Base-by-base conservation (phyloP, 2,329 filamentous ascomycete species). In the Fusarium illudens region DNA sequence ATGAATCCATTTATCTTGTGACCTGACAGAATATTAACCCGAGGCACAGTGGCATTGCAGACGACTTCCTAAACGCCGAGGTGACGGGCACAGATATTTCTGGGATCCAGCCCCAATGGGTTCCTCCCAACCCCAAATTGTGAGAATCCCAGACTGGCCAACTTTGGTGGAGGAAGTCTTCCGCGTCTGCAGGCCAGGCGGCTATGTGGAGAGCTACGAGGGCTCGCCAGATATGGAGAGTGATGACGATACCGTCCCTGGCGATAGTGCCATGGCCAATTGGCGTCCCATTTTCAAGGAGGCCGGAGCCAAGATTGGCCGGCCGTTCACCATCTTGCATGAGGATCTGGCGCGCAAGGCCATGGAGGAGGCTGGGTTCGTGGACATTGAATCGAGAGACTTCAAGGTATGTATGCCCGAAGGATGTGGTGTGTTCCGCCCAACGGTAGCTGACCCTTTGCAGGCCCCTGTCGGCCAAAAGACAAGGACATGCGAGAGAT, bases 161-260 rank as follows among this genome's bases (percentile, higher is more conserved):
- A 78, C 82, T n/a, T 75, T 89, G 17, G 82, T 89, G 64, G 75
- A 77, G 44, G 83, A 85, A 61, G 76, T 83, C 6, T 86, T 79
- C 72, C 80, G 80, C 57, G 82, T 86, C 57, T 79, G 88, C 17
- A 84, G 83, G 64, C 86, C 88, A 0, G 87, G 87, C 10, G 87
- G 84, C 9, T 79, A 73, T 60, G 44, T 79, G 12, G 74, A 79
- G 60, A 68, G 73, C 57, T 58, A 73, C 10, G 75, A 77, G 50
- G 71, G 71, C 8, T 65, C 67, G 3, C 64, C 70, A 6, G 56
- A 54, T 11, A 60, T 67, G 42, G 34, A 59, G 13, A 74, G 76
- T 49, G 75, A 78, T 42, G 75, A 78, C 22, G 72, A 62, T 11
- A 72, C 72, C 7, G 64, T 78, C 3, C 64, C 66, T 3, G 58